phyloP scores from a whole-genome alignment of 192 early-diverging fungal genomes.

The Backusella psychrophila region DNA sequence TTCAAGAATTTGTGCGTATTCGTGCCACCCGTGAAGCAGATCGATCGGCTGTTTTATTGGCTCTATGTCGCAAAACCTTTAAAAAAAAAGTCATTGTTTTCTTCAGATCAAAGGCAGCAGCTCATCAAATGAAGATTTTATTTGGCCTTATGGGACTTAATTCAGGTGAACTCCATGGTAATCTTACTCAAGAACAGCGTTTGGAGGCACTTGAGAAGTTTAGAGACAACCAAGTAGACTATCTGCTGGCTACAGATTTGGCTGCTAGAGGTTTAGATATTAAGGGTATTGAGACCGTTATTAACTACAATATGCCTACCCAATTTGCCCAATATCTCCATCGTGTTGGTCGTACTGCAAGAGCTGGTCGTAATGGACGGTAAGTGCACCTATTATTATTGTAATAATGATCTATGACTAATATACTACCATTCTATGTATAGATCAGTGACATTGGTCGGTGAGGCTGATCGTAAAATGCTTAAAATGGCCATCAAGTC shows the following conservation, averaged over 20 bases:
- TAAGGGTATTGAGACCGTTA: constrained; percentile 93
- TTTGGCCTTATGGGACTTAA: constrained; percentile 88
- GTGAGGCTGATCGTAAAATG: constrained; percentile 91
- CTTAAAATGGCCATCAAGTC: constrained; percentile 93
- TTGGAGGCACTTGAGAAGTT: constrained; percentile 89
- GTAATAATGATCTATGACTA: background rate
- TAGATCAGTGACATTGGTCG: constrained; percentile 84
- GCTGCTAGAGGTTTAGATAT: constrained; percentile 98
- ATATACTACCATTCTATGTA: background rate
- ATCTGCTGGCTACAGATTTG: constrained; percentile 93
- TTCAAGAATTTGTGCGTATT: constrained; percentile 97
- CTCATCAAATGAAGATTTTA: constrained; percentile 97
- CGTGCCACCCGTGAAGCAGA: constrained; percentile 81
- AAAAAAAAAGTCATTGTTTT: constrained; percentile 84
- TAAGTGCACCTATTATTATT: constrained; percentile 5
- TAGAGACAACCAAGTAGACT: constrained; percentile 82
- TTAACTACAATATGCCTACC: constrained; percentile 98
- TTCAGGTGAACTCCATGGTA: constrained; percentile 93
- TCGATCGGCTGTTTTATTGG: constrained; percentile 81
- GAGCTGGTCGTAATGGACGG: constrained; percentile 82
- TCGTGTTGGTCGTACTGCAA: constrained; percentile 93
- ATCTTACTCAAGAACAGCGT: constrained; percentile 89
- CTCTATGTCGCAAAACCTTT: constrained; percentile 82
- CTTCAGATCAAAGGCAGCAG: constrained; percentile 91
- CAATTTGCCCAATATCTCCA: constrained; percentile 93